Evolutionary conservation across 352 stramenopile species (phyloP).

Genomic region (Pythium periplocum): DNA sequence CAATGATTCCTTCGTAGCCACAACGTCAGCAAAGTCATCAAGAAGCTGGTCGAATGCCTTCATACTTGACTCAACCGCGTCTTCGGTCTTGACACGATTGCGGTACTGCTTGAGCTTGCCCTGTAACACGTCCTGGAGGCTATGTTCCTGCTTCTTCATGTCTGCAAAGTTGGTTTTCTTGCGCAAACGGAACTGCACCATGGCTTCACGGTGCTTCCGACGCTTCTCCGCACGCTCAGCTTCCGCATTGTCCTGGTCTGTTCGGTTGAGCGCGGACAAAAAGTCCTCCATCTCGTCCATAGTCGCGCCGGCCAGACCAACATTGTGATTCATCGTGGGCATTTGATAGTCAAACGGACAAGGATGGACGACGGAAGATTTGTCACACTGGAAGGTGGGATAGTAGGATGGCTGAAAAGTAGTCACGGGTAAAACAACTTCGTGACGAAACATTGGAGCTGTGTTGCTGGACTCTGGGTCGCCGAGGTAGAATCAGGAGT

Average conservation of each 20-base stretch:
- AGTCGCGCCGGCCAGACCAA: slow-evolving; percentile 1
- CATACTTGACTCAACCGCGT: neutral
- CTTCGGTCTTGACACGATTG: neutral
- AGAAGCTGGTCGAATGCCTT: slow-evolving; percentile 4
- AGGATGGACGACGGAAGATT: slow-evolving; percentile 5
- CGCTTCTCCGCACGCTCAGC: neutral
- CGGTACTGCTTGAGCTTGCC: slow-evolving; percentile 9
- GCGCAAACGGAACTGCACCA: slow-evolving; percentile 18
- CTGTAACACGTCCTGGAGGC: slow-evolving; percentile 18
- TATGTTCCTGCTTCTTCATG: slow-evolving; percentile 19
- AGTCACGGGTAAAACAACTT: too few species aligned
- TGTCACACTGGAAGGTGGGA: neutral
- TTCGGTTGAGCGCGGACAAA: slow-evolving; percentile 8
- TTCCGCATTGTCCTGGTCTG: slow-evolving; percentile 1
- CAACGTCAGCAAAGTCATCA: slow-evolving; percentile 15
- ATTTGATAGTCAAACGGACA: neutral
- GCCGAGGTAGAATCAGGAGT: too few species aligned
- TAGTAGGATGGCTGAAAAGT: too few species aligned
- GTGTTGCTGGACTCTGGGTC: too few species aligned
- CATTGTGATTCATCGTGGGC: neutral
- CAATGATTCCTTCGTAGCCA: slow-evolving; percentile 18
- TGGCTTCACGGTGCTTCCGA: slow-evolving; percentile 20
- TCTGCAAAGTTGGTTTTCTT: slow-evolving; percentile 19
- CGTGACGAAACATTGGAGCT: too few species aligned
- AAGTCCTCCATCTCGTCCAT: slow-evolving; percentile 17